Percentiles rank a stretch among this genome's conserved stretches.
Conservation (phyloP, 192 early-diverging fungal species). For the Entomortierella lignicola region DNA sequence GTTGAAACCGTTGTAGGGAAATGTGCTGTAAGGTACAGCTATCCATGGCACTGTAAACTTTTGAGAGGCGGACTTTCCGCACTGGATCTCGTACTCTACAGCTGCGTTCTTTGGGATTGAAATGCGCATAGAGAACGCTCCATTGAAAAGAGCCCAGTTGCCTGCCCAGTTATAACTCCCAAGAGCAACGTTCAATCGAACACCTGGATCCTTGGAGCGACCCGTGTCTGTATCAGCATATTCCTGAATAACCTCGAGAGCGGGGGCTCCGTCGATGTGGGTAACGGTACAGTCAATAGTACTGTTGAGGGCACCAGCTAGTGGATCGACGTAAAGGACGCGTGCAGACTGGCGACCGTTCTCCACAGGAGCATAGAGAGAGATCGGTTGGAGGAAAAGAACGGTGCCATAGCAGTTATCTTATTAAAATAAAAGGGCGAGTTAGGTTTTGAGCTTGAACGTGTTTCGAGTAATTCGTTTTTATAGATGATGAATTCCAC, state of each 20-base stretch:
- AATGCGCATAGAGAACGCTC: conserved; percentile 31
- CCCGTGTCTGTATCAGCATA: conserved; percentile 37
- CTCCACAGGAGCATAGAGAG: conserved; percentile 38
- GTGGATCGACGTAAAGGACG: conserved; percentile 34
- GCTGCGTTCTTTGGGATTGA: conserved; percentile 34
- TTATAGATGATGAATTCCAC: neutral
- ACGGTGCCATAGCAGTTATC: conserved; percentile 37
- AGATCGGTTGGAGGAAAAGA: conserved; percentile 38
- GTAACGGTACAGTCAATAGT: conserved; percentile 33
- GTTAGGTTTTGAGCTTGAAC: neutral
- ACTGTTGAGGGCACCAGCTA: conserved; percentile 23
- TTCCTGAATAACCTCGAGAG: conserved; percentile 40
- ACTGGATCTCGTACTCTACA: conserved; percentile 46
- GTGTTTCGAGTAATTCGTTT: neutral
- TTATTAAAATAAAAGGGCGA: conserved; percentile 2
- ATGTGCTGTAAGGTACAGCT: conserved; percentile 19
- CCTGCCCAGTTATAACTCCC: conserved; percentile 40
- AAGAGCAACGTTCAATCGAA: conserved; percentile 54
- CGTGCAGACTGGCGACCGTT: conserved; percentile 24
- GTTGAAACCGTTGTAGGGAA: conserved; percentile 30
- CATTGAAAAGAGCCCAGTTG: conserved; percentile 23
- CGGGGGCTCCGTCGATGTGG: conserved; percentile 44
- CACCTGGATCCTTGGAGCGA: conserved; percentile 57
- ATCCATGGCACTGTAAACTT: conserved; percentile 48
- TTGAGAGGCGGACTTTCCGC: neutral